These are phyloP conservation scores for Mucor plumbeus DNA, from an alignment of 371 early-diverging fungal genomes.

Conservation along the genomic window DNA sequence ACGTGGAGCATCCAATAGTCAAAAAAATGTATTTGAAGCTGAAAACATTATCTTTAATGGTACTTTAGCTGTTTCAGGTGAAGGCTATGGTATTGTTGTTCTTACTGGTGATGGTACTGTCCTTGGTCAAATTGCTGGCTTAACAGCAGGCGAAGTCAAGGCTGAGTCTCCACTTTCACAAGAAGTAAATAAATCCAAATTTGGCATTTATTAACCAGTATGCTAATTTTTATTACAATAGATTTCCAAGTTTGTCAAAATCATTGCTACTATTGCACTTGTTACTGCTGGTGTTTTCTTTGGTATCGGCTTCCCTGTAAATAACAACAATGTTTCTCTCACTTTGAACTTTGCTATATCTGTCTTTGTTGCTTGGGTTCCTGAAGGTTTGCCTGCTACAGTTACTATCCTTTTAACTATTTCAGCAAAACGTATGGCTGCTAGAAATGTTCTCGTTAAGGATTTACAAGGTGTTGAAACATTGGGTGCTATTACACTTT, in stretches of 20 bases:
- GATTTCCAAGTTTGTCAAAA: slow-evolving; percentile 83
- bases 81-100: slow-evolving; percentile 91
- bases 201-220: not conserved
- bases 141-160: slow-evolving; percentile 80
- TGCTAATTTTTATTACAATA: not conserved
- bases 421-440: slow-evolving; percentile 94
- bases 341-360: slow-evolving; percentile 91
- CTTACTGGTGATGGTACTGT: slow-evolving; percentile 92
- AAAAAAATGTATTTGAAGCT: slow-evolving; percentile 87
- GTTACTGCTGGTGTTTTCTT: slow-evolving; percentile 84
- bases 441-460: slow-evolving; percentile 89
- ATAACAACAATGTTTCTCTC: slow-evolving; percentile 60
- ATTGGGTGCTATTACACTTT: slow-evolving; percentile 91
- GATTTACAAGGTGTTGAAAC: slow-evolving; percentile 96
- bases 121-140: slow-evolving; percentile 92
- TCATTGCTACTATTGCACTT: slow-evolving; percentile 84
- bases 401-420: slow-evolving; percentile 90
- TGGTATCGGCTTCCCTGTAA: slow-evolving; percentile 67
- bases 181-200: slow-evolving; percentile 38
- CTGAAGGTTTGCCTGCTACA: slow-evolving; percentile 90
- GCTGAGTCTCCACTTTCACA: slow-evolving; percentile 71
- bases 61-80: slow-evolving; percentile 85
- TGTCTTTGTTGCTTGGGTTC: slow-evolving; percentile 88
- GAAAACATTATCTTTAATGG: slow-evolving; percentile 90
- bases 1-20: slow-evolving; percentile 61